Evolutionary conservation across 2,329 filamentous ascomycete species (phyloP), one percentile per base, ranked within the genome.

Genomic region (Colletotrichum sp.): DNA sequence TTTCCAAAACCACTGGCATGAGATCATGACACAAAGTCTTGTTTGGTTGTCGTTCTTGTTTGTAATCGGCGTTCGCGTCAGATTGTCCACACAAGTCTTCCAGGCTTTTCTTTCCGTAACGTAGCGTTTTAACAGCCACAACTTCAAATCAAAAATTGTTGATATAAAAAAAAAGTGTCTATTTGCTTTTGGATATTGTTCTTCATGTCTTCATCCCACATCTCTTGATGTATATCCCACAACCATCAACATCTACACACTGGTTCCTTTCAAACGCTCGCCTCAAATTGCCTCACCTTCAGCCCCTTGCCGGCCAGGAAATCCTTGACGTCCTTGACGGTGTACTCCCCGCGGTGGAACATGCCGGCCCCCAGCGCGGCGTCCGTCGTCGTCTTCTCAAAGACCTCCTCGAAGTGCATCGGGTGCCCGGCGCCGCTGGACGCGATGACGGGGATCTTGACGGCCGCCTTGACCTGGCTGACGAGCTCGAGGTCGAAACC

Each of bases 321-420:
- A 75, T 98, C 94, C 86, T 99, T 99, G 64, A 99, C 97, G 82
- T 99, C 93, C 84, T 93, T 93, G 18, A 99, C 96, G 0, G 96
- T 98, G 85, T 96, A 99, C 87, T 99, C 96, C 48, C 94, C 95
- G 65, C 97, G 89, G 87, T 99, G 97, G 86, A 99, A 99, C 94
- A 99, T 99, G 69, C 97, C 97, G 10, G 97, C 97, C 4, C 97
- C 97, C 76, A 99, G 87, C 32, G 97, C 97, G 66, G 97, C 97
- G 88, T 99, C 97, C 4, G 96, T 96, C 18, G 89, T 89, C 10
- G 97, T 99, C 86, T 94, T 88, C 72, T 91, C 88, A 84, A 99
- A 99, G 3, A 99, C 97, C 83, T 99, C 95, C 68, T 92, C 90
- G 83, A 99, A 99, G 86, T 99, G 97, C 0, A 83, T 91, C 3